These are phyloP conservation scores for Pseudozyma thailandica DNA, from an alignment of 1,284 basidiomycete species.

Conservation along the genomic window DNA sequence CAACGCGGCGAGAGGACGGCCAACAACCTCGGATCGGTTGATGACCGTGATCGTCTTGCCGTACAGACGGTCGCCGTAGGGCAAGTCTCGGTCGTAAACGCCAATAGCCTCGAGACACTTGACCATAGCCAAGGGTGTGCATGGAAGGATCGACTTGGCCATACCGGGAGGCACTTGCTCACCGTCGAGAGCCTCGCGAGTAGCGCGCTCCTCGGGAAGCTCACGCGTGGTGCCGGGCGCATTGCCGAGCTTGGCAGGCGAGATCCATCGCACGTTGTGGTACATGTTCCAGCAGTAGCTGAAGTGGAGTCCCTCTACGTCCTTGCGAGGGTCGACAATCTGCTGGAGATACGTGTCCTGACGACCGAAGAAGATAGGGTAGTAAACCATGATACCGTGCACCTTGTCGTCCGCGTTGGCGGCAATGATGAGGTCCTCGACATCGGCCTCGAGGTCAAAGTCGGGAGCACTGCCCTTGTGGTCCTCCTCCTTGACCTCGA, in stretches of 20 bases:
- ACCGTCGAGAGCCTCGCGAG: slow-evolving; percentile 38
- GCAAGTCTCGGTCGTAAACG: slow-evolving; percentile 89
- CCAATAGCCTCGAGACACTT: slow-evolving; percentile 91
- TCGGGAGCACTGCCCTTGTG: slow-evolving; percentile 76
- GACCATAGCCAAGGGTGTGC: slow-evolving; percentile 92
- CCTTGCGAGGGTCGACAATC: slow-evolving; percentile 93
- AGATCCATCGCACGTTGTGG: slow-evolving; percentile 67
- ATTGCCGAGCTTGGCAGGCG: slow-evolving; percentile 61
- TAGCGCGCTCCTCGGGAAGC: slow-evolving; percentile 44
- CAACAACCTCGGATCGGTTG: slow-evolving; percentile 97
- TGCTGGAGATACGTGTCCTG: slow-evolving; percentile 96
- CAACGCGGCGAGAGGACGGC: slow-evolving; percentile 90
- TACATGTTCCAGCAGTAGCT: slow-evolving; percentile 68
- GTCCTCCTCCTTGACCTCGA: slow-evolving; percentile 68
- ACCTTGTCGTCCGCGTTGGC: slow-evolving; percentile 85
- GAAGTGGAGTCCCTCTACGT: slow-evolving; percentile 95
- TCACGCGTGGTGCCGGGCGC: slow-evolving; percentile 65
- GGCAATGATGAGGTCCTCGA: slow-evolving; percentile 67
- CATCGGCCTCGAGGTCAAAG: slow-evolving; percentile 80
- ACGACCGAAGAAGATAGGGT: slow-evolving; percentile 69
- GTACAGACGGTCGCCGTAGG: slow-evolving; percentile 93
- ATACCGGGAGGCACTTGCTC: slow-evolving; percentile 75
- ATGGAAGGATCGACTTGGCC: slow-evolving; percentile 93
- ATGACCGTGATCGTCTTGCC: slow-evolving; percentile 93
- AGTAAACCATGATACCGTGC: slow-evolving; percentile 91